Base-by-base conservation (phyloP, 257 asterid species). In the Nicotiana noctiflora region DNA sequence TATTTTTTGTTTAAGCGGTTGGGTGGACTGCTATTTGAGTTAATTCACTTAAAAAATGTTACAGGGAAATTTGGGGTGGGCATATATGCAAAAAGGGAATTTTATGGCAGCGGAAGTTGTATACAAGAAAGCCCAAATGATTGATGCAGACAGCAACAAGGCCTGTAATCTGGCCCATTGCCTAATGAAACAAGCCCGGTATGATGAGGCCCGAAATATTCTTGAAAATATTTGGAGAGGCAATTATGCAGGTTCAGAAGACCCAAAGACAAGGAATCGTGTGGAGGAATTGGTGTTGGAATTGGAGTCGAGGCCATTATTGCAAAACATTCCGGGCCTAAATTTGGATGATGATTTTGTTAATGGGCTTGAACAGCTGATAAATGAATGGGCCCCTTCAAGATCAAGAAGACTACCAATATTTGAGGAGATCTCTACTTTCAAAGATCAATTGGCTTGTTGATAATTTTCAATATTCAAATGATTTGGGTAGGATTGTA, bases 31-130 rank as follows among this genome's bases (percentile, higher is more conserved):
- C n/a, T n/a, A n/a, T n/a, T n/a, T n/a, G n/a, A n/a, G n/a, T n/a
- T n/a, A n/a, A n/a, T n/a, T n/a, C n/a, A n/a, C n/a, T 32, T 32
- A 32, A 32, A 32, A 32, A 32, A 32, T 79, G 29, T 80, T 8
- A 49, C 86, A 91, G 97, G 97, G 99, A 3, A 93, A 94, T 81
- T 76, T 95, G 56, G 99, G 93, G 0, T 95, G 99, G 99, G 97
- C 97, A 0, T 95, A 93, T 53, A 95, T 90, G 95, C 97, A 90
- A 80, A 93, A 93, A 79, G 83, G 89, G 2, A 90, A 92, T 56
- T 93, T 83, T 81, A 84, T 90, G 37, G 92, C 94, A 32, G 99
- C 99, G 1, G 99, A 93, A 81, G 95, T 88, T 15, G 90, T 92
- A 1, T 95, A 93, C 51, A 85, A 91, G 0, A 95, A 93, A 83